A percentile compares a stretch with the other conserved stretches of the same genome.
These are phyloP conservation scores for Echium plantagineum DNA, from an alignment of 257 asterid species.

Conservation along the genomic window DNA sequence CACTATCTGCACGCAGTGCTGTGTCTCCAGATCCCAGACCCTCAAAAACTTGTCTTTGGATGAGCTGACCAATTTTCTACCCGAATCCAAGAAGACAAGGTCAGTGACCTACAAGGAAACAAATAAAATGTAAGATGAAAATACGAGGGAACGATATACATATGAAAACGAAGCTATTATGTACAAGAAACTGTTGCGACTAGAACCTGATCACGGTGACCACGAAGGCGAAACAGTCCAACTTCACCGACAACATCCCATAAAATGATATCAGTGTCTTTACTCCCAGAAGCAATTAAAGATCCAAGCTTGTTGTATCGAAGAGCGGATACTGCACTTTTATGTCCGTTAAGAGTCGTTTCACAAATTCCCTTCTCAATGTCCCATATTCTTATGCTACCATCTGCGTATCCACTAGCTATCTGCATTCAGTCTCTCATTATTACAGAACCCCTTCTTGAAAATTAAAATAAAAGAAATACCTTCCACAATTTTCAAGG, in stretches of 20 bases:
- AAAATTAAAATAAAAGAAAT: too few species aligned
- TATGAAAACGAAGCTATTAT: not conserved
- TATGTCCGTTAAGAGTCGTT: conserved; percentile 88
- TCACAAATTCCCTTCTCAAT: conserved; percentile 72
- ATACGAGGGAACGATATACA: not conserved
- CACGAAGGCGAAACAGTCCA: conserved; percentile 87
- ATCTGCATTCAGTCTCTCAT: conserved; percentile 37
- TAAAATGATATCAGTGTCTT: conserved; percentile 79
- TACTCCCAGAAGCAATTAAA: conserved; percentile 90
- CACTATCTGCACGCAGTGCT: conserved; percentile 78
- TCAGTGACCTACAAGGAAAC: conserved; percentile 57
- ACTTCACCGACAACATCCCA: conserved; percentile 95
- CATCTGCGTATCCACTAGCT: conserved; percentile 92
- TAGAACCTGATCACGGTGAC: conserved; percentile 92
- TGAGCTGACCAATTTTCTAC: conserved; percentile 77
- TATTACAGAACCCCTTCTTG: not conserved
- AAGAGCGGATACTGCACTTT: conserved; percentile 68
- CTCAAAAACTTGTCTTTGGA: conserved; percentile 96
- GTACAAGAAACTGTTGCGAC: not conserved
- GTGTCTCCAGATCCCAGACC: conserved; percentile 97
- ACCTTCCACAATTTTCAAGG: too few species aligned
- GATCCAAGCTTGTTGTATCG: conserved; percentile 73
- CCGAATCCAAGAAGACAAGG: conserved; percentile 73
- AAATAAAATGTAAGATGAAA: conserved; percentile 13
- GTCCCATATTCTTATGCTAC: conserved; percentile 89